A percentile compares a stretch with the other conserved stretches of the same genome.
Evolutionary conservation across 257 asterid genomes (phyloP).

Genomic region (Rehmannia glutinosa): DNA sequence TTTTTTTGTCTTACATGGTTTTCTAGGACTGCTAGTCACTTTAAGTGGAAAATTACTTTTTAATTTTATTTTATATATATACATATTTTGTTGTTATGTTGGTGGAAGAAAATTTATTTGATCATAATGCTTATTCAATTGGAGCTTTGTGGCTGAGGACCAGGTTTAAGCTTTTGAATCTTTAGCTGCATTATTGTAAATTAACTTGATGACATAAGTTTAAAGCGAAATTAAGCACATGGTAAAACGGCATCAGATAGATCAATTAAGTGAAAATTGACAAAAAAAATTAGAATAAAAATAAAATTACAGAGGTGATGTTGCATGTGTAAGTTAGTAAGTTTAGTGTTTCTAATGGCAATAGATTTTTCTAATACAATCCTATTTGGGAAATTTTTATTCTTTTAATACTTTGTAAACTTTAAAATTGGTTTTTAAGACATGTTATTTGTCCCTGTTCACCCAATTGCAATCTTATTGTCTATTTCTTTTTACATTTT

Average conservation of each 20-base stretch:
- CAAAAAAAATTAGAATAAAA: too few relatives aligned
- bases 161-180: too few relatives aligned
- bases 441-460: neutral
- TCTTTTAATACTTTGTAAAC: neutral
- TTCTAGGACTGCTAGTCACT: neutral
- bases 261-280: neutral
- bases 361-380: too few relatives aligned
- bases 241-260: too few relatives aligned
- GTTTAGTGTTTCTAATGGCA: neutral
- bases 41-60: neutral
- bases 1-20: neutral
- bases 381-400: too few relatives aligned
- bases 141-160: slow-evolving; percentile 1
- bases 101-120: neutral
- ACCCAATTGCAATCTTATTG: neutral
- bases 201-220: too few relatives aligned
- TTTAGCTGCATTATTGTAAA: too few relatives aligned
- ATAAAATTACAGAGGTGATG: neutral
- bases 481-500: neutral
- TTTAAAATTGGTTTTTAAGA: neutral
- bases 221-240: too few relatives aligned
- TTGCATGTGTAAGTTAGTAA: neutral
- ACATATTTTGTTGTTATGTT: neutral
- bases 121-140: neutral
- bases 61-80: neutral